Evolutionary conservation across 1,284 basidiomycete genomes (phyloP).

Genomic region (Pascua sp.): DNA sequence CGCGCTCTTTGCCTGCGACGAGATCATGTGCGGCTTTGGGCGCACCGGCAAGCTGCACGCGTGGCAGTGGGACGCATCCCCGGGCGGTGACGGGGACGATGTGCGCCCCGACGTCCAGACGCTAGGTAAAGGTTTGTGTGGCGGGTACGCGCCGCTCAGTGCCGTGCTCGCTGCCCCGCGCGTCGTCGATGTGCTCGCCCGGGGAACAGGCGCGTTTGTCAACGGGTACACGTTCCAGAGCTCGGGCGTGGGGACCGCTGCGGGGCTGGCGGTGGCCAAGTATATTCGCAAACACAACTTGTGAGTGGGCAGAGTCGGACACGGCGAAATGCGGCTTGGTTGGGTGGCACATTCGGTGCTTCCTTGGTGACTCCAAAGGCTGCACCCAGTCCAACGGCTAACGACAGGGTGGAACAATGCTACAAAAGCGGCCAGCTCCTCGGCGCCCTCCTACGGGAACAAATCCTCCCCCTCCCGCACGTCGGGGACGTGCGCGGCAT

Average conservation of each 20-base stretch:
- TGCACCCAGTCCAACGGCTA: neutral
- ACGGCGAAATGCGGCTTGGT: no score
- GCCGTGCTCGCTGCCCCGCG: constrained; percentile 70
- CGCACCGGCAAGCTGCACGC: constrained; percentile 71
- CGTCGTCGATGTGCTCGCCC: constrained; percentile 65
- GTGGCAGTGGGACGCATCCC: constrained; percentile 67
- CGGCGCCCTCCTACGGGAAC: constrained; percentile 63
- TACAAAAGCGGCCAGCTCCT: constrained; percentile 63
- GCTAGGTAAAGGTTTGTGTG: constrained; percentile 79
- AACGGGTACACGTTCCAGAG: constrained; percentile 86
- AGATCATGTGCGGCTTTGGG: constrained; percentile 83
- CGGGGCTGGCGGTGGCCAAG: constrained; percentile 64
- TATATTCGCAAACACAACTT: constrained; percentile 18
- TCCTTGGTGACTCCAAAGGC: neutral
- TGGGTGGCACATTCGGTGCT: neutral
- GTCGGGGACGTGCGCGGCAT: constrained; percentile 52
- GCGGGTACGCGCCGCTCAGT: constrained; percentile 79
- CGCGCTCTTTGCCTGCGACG: constrained; percentile 79
- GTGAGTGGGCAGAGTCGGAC: constrained; percentile 9
- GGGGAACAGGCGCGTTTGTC: constrained; percentile 57
- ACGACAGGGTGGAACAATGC: constrained; percentile 57
- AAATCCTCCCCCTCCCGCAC: constrained; percentile 14
- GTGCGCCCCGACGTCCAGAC: constrained; percentile 72
- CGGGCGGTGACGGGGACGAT: constrained; percentile 6
- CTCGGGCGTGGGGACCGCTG: constrained; percentile 69